Conservation (phyloP, 768 basidiomycete species). For the Mycena galopus region DNA sequence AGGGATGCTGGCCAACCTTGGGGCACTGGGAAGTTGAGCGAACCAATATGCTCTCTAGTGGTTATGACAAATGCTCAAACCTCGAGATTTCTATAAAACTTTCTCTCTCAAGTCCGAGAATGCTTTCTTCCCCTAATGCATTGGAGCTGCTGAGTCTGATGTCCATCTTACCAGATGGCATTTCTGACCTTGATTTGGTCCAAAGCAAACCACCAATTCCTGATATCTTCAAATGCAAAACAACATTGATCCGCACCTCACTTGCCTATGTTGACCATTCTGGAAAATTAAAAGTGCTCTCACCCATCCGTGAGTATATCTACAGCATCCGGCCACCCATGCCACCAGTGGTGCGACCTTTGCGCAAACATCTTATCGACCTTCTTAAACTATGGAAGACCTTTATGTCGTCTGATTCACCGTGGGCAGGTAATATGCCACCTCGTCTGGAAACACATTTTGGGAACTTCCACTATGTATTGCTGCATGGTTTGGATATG, state of each 20-base stretch:
- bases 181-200: neutral
- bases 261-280: too few species aligned
- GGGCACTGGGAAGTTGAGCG: slow-evolving; percentile 1
- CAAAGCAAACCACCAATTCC: neutral
- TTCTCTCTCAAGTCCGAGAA: slow-evolving; percentile 19
- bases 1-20: slow-evolving; percentile 1
- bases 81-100: slow-evolving; percentile 15
- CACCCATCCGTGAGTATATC: too few species aligned
- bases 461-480: neutral
- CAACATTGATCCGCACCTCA: neutral
- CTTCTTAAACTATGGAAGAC: neutral
- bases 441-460: neutral
- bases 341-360: neutral
- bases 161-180: slow-evolving; percentile 11
- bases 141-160: slow-evolving; percentile 16
- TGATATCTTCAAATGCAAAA: neutral
- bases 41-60: slow-evolving; percentile 1
- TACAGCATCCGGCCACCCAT: too few species aligned
- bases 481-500: neutral
- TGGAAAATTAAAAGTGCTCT: too few species aligned
- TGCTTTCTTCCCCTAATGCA: slow-evolving; percentile 4
- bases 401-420: too few species aligned
- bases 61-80: slow-evolving; percentile 2
- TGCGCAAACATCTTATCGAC: neutral
- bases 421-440: neutral